Conservation (phyloP, 768 basidiomycete genomes). For the Collybia nuda region DNA sequence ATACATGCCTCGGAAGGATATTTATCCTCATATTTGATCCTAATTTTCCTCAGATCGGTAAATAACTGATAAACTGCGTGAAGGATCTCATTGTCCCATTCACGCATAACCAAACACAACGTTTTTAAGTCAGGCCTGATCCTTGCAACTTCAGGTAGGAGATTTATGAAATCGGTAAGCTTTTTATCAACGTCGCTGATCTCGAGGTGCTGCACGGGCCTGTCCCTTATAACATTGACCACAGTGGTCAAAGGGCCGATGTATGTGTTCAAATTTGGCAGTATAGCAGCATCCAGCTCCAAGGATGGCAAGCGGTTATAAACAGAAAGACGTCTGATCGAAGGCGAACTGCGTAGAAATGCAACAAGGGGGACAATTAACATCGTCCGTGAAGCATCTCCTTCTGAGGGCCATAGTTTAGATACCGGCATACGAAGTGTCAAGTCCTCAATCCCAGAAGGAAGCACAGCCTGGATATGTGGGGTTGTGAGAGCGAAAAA, state of each 20-base stretch:
- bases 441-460: conserved; percentile 14
- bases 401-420: conserved; percentile 16
- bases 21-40: conserved; percentile 35
- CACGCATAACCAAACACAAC: conserved; percentile 32
- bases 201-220: conserved; percentile 16
- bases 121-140: conserved; percentile 15
- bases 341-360: conserved; percentile 14
- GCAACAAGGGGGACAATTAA: conserved; percentile 13
- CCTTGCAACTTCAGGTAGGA: conserved; percentile 22
- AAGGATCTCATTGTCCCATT: conserved; percentile 48
- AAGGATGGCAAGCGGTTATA: conserved; percentile 14
- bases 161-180: conserved; percentile 10
- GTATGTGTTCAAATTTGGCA: conserved; percentile 14
- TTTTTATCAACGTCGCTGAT: conserved; percentile 18
- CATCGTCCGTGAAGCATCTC: conserved; percentile 3
- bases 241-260: conserved; percentile 15
- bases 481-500: conserved; percentile 26
- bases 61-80: conserved; percentile 40
- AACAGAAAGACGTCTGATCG: conserved; percentile 12
- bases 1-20: conserved; percentile 40
- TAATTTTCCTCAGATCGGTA: conserved; percentile 30
- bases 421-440: conserved; percentile 18
- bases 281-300: conserved; percentile 7
- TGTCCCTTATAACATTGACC: conserved; percentile 6
- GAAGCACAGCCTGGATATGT: conserved; percentile 13